These are phyloP conservation scores for Starmerella bacillaris DNA, from an alignment of 805 yeast genomes.

Conservation along the genomic window DNA sequence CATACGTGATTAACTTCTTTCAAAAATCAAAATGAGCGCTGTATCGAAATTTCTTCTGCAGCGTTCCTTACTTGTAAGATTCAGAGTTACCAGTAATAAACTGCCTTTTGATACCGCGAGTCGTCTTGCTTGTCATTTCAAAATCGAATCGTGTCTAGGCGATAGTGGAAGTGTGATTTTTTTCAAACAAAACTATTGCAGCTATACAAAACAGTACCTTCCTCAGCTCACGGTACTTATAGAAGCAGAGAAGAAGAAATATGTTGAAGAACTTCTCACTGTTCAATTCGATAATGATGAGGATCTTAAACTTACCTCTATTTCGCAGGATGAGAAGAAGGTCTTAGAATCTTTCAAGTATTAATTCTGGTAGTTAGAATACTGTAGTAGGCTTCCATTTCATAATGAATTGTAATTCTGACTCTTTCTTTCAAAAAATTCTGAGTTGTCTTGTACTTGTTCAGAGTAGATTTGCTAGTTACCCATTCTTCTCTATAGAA, in stretches of 20 bases:
- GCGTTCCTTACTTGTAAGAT: neutral
- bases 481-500: too few relatives aligned
- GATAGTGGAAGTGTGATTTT: neutral
- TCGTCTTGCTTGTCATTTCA: too few relatives aligned
- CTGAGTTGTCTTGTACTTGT: too few relatives aligned
- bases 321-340: neutral
- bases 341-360: neutral
- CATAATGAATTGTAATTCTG: too few relatives aligned
- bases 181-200: neutral
- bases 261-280: neutral
- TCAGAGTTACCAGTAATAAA: neutral
- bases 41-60: neutral
- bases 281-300: neutral
- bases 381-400: too few relatives aligned
- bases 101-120: neutral
- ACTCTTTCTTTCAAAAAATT: too few relatives aligned
- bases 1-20: neutral
- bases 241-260: constrained; percentile 14
- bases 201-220: constrained; percentile 2
- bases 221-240: constrained; percentile 16
- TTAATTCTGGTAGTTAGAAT: too few relatives aligned
- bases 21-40: neutral
- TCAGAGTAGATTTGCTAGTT: too few relatives aligned
- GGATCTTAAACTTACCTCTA: neutral
- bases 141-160: neutral